These are phyloP conservation scores for Suillus cothurnatus DNA, from an alignment of 768 basidiomycete species.

Conservation along the genomic window DNA sequence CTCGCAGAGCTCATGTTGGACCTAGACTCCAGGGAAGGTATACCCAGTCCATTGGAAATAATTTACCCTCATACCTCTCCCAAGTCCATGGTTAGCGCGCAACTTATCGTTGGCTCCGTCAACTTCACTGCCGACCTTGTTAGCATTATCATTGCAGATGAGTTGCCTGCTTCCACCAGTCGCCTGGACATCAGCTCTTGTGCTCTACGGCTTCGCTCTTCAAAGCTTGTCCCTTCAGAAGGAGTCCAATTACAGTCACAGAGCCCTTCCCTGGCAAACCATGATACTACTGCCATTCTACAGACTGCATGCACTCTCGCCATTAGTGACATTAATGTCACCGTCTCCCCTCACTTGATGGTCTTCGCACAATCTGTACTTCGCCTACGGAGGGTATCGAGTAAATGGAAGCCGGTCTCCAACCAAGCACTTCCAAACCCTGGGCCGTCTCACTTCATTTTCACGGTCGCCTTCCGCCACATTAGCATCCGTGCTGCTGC, in stretches of 20 bases:
- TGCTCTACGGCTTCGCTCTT: slow-evolving; percentile 24
- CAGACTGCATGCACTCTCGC: slow-evolving; percentile 37
- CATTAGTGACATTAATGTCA: slow-evolving; percentile 43
- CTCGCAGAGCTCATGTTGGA: slow-evolving; percentile 42
- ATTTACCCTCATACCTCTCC: slow-evolving; percentile 18
- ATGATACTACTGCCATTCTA: slow-evolving; percentile 11
- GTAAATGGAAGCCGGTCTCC: not conserved
- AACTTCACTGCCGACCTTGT: slow-evolving; percentile 19
- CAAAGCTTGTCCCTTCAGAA: slow-evolving; percentile 9
- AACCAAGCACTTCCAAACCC: slow-evolving; percentile 3
- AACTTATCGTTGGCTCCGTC: slow-evolving; percentile 18
- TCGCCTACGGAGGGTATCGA: slow-evolving; percentile 47
- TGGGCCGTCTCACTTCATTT: slow-evolving; percentile 33
- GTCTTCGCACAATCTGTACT: slow-evolving; percentile 57
- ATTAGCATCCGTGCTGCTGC: slow-evolving; percentile 66
- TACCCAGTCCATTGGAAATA: slow-evolving; percentile 23
- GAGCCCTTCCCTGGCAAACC: slow-evolving; percentile 13
- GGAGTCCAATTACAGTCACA: slow-evolving; percentile 18
- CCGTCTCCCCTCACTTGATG: slow-evolving; percentile 60
- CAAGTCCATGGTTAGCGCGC: slow-evolving; percentile 8
- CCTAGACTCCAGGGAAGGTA: slow-evolving; percentile 39
- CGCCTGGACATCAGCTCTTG: slow-evolving; percentile 15
- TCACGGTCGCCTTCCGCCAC: slow-evolving; percentile 43
- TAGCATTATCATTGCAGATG: slow-evolving; percentile 1
- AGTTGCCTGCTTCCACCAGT: slow-evolving; percentile 21